A percentile compares a stretch with the other conserved stretches of the same genome.
phyloP scores from a whole-genome alignment of 1,284 basidiomycete genomes.

The Trichosporon coremiiforme region DNA sequence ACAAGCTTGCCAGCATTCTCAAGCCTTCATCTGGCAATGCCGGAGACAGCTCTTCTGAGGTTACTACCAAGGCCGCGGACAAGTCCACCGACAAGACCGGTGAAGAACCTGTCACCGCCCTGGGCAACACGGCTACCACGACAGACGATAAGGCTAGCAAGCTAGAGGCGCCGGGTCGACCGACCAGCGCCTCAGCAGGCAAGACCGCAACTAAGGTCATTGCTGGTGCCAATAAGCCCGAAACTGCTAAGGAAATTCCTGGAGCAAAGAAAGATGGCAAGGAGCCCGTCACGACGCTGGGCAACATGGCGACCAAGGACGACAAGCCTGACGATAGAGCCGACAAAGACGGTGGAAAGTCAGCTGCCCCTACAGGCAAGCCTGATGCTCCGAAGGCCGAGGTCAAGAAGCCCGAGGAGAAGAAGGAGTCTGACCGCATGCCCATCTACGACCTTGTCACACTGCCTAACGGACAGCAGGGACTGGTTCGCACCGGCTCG shows the following conservation, averaged over 20 bases:
- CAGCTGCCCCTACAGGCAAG: not conserved
- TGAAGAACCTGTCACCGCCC: not conserved
- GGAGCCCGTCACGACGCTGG: not conserved
- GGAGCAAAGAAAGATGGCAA: not conserved
- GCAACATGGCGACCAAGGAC: slow-evolving; percentile 2
- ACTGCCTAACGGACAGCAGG: slow-evolving; percentile 1
- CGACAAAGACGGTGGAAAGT: not conserved
- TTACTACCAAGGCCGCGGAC: not conserved
- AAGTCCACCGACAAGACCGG: not conserved
- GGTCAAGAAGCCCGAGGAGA: not conserved
- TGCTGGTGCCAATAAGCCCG: not conserved
- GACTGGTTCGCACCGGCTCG: not conserved
- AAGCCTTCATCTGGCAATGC: not conserved
- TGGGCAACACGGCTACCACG: not conserved
- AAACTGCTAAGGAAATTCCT: not conserved
- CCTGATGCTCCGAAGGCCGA: not conserved
- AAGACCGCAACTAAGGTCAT: not conserved
- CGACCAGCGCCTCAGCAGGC: not conserved
- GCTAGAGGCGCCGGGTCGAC: not conserved
- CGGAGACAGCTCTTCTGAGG: not conserved
- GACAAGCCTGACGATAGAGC: not conserved
- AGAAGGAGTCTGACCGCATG: not conserved
- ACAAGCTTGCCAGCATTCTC: slow-evolving; percentile 6
- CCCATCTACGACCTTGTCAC: slow-evolving; percentile 3
- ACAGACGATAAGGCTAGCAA: not conserved